Base-by-base conservation (phyloP, 2,329 filamentous ascomycete species). In the Lizonia empirigonia region DNA sequence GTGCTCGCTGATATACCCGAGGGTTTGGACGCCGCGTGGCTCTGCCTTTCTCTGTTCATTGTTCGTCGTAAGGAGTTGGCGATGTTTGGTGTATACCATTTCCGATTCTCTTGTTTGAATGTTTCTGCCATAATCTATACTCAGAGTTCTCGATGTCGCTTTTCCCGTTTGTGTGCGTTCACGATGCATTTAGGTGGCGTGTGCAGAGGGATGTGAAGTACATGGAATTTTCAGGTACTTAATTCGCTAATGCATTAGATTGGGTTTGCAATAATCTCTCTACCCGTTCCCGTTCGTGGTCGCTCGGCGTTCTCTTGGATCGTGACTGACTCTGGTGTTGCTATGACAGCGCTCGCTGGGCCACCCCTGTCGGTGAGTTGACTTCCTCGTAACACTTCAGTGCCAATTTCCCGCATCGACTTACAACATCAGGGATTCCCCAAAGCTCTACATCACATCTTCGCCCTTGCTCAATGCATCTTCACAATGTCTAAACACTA, bases 21-120 rank as follows among this genome's bases (percentile, higher is more conserved):
- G 56, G 52, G 55, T 57, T 34, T 46, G 46, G 56, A 39, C 39
- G 45, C 46, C 26, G 39, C 34, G 15, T 44, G 41, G 50, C 52
- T 46, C 48, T 55, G 24, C 61, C 46, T 60, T 64, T 50, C 58
- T 50, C 46, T 62, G 55, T 58, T 50, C 60, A 58, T 54, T 67
- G 59, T 68, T 64, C 55, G 60, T 54, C 62, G 38, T 33, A 60
- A 56, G 69, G 67, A 70, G 67, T 71, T 70, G 49, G 57, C 57
- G 64, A 47, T 58, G 46, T 60, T 64, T 69, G 68, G 67, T 65
- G 56, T 70, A 71, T 72, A 72, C 69, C 68, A 68, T 61, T 63
- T 67, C 58, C 52, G 45, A 59, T 60, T 53, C 54, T 56, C 41
- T 61, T 44, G 48, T 59, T 49, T 48, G 52, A 56, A 61, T 60